These are phyloP conservation scores for Pseudocercospora fuligena DNA, from an alignment of 2,329 filamentous ascomycete species.

Conservation along the genomic window DNA sequence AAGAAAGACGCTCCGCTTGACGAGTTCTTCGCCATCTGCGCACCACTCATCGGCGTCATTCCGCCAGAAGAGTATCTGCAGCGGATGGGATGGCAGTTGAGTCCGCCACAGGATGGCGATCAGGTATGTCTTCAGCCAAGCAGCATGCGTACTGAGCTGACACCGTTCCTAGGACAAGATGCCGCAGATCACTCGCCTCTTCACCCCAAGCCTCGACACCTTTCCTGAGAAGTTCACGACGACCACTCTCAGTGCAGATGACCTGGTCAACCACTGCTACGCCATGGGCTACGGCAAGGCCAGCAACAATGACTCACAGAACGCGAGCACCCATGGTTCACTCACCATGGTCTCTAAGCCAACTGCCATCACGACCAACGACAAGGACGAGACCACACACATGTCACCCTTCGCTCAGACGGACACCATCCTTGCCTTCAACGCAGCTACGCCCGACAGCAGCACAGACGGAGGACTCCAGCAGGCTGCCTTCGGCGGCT, in stretches of 20 bases:
- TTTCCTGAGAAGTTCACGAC: constrained; percentile 23
- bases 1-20: constrained; percentile 54
- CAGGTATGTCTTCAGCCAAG: too few species aligned
- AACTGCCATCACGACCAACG: constrained; percentile 26
- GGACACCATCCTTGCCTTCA: constrained; percentile 19
- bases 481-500: neutral
- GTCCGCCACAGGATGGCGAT: constrained; percentile 12
- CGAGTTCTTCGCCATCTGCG: constrained; percentile 53
- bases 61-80: constrained; percentile 53
- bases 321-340: constrained; percentile 23
- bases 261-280: constrained; percentile 23
- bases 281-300: constrained; percentile 19
- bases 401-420: constrained; percentile 20
- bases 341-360: constrained; percentile 31
- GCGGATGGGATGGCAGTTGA: constrained; percentile 54
- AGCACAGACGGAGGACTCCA: constrained; percentile 16
- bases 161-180: constrained; percentile 8
- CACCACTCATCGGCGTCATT: constrained; percentile 54
- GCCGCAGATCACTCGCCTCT: constrained; percentile 16
- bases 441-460: constrained; percentile 17
- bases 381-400: constrained; percentile 13
- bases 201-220: constrained; percentile 16
- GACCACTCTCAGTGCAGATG: constrained; percentile 19
- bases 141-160: too few species aligned
- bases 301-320: constrained; percentile 25